Conservation (phyloP, 2,329 filamentous ascomycete species). For the Fusarium sp. region DNA sequence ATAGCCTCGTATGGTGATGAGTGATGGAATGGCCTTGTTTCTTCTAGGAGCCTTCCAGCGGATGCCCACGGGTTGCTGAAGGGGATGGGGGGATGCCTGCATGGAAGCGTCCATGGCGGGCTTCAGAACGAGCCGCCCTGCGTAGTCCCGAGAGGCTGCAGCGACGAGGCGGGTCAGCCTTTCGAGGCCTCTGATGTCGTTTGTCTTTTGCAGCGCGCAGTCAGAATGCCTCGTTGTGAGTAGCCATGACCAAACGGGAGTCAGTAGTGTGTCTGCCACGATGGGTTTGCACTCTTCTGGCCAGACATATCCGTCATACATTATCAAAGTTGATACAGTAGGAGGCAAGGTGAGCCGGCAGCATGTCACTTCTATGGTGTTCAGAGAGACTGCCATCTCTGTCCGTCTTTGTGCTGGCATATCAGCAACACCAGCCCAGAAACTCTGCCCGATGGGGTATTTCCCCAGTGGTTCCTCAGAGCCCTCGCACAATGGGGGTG, state of each 20-base stretch:
- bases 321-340: neutral
- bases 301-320: constrained; percentile 8
- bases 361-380: neutral
- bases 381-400: neutral
- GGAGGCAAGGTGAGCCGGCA: constrained; percentile 14
- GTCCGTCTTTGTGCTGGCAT: neutral
- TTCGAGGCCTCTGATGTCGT: neutral
- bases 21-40: neutral
- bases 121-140: neutral
- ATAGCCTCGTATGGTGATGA: constrained; percentile 50
- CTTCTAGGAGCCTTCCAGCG: constrained; percentile 1
- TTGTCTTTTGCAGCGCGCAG: constrained; percentile 1
- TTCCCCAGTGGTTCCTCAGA: neutral
- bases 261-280: constrained; percentile 19
- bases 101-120: constrained; percentile 3
- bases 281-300: constrained; percentile 1
- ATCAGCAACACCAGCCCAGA: constrained; percentile 7
- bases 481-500: neutral
- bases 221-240: constrained; percentile 6
- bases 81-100: constrained; percentile 5
- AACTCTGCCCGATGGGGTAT: neutral
- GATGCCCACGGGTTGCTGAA: neutral
- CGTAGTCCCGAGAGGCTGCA: constrained; percentile 8
- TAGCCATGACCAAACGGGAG: neutral
- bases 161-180: neutral